A percentile compares a stretch with the other conserved stretches of the same genome.
phyloP scores from a whole-genome alignment of 495 filamentous ascomycete species.

The Hypoxylon fuscum region DNA sequence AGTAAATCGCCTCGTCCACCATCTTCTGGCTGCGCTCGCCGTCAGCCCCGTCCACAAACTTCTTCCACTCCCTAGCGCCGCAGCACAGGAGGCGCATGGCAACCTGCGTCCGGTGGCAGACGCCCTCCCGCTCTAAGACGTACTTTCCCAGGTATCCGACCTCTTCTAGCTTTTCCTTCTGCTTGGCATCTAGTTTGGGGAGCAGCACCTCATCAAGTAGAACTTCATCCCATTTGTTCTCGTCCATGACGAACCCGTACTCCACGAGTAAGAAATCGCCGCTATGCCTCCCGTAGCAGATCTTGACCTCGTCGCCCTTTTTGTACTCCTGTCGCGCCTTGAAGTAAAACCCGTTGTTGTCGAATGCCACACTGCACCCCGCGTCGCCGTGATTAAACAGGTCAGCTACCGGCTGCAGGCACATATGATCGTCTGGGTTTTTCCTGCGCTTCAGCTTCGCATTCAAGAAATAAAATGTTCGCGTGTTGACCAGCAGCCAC shows the following conservation, averaged over 20 bases:
- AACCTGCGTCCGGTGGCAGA: conserved; percentile 77
- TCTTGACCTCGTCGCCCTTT: conserved; percentile 76
- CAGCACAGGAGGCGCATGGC: conserved; percentile 64
- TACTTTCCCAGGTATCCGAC: conserved; percentile 75
- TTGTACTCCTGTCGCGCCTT: conserved; percentile 63
- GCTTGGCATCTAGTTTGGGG: conserved; percentile 54
- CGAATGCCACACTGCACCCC: conserved; percentile 71
- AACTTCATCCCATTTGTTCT: conserved; percentile 73
- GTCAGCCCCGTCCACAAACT: conserved; percentile 49
- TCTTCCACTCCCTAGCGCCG: conserved; percentile 46
- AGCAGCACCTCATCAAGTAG: conserved; percentile 75
- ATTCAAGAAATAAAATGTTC: conserved; percentile 79
- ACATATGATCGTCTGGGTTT: conserved; percentile 78
- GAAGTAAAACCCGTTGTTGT: conserved; percentile 68
- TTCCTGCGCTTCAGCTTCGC: conserved; percentile 59
- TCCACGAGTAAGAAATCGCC: conserved; percentile 86
- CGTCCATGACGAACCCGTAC: conserved; percentile 79
- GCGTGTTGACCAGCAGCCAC: conserved; percentile 86
- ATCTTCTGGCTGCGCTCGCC: conserved; percentile 45
- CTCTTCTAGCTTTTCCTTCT: conserved; percentile 62
- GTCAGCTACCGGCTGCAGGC: conserved; percentile 84
- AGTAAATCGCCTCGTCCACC: conserved; percentile 45
- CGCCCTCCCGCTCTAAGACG: conserved; percentile 65
- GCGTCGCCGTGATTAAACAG: conserved; percentile 82
- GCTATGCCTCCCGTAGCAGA: conserved; percentile 80